A percentile compares a stretch with the other conserved stretches of the same genome.
phyloP scores from a whole-genome alignment of 768 basidiomycete genomes.

The Lactifluus subvellereus region DNA sequence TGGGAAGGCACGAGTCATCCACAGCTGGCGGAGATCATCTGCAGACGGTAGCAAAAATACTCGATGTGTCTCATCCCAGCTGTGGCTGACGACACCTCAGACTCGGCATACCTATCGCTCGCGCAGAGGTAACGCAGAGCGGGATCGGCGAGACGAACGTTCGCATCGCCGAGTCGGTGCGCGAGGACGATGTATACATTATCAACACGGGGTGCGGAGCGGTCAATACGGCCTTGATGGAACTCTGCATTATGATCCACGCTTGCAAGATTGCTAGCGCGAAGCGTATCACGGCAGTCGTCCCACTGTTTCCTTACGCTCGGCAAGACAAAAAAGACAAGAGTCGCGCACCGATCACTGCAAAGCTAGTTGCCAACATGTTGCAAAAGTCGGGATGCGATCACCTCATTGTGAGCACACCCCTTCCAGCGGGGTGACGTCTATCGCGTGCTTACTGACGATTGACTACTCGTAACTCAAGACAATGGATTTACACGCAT shows the following conservation, averaged over 20 bases:
- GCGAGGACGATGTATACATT: slow-evolving; percentile 98
- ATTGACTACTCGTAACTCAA: slow-evolving; percentile 51
- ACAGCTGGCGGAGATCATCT: slow-evolving; percentile 89
- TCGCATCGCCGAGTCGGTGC: slow-evolving; percentile 89
- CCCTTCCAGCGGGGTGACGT: background rate
- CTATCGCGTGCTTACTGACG: background rate
- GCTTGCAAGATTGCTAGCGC: slow-evolving; percentile 99
- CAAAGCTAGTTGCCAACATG: slow-evolving; percentile 98
- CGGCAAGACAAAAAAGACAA: slow-evolving; percentile 99
- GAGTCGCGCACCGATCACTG: slow-evolving; percentile 94
- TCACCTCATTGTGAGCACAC: slow-evolving; percentile 82
- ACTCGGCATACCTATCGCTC: slow-evolving; percentile 83
- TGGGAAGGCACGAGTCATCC: slow-evolving; percentile 89
- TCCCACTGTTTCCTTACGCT: slow-evolving; percentile 95
- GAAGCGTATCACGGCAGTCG: slow-evolving; percentile 95
- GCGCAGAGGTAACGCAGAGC: slow-evolving; percentile 81
- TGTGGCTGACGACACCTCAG: slow-evolving; percentile 37
- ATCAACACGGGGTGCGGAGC: slow-evolving; percentile 86
- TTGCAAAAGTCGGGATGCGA: slow-evolving; percentile 88
- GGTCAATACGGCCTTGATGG: slow-evolving; percentile 95
- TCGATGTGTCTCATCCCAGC: background rate
- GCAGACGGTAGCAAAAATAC: slow-evolving; percentile 60
- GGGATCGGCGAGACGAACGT: slow-evolving; percentile 90
- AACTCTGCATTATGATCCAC: slow-evolving; percentile 98
- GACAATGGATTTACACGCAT: slow-evolving; percentile 99